Conservation (phyloP, 306 rosid species). For the Vigna nakashimae region DNA sequence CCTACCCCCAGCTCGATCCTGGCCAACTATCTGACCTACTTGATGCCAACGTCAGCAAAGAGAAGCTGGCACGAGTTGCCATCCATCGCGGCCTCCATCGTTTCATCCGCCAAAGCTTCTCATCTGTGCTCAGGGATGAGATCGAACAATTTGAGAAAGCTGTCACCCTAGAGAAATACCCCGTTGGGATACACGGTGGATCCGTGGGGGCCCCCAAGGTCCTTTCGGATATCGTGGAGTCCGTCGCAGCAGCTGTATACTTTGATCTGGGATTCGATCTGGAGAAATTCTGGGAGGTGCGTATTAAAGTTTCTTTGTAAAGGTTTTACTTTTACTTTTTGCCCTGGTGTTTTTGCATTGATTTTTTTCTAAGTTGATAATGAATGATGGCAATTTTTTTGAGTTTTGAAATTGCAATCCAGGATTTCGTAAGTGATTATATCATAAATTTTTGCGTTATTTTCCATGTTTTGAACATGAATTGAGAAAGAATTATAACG, state of each 20-base stretch:
- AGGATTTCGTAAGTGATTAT: too few species aligned
- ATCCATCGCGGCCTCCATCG: slow-evolving; percentile 57
- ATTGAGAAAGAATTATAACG: too few species aligned
- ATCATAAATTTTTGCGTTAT: too few species aligned
- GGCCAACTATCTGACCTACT: slow-evolving; percentile 69
- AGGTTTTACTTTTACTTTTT: too few species aligned
- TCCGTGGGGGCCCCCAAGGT: slow-evolving; percentile 79
- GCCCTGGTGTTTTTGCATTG: too few species aligned
- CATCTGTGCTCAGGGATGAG: slow-evolving; percentile 41
- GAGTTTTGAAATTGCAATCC: too few species aligned
- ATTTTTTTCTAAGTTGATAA: too few species aligned
- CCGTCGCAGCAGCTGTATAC: slow-evolving; percentile 74
- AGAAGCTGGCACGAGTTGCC: slow-evolving; percentile 85
- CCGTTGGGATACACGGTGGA: slow-evolving; percentile 59
- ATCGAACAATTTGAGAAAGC: slow-evolving; percentile 58
- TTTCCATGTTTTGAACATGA: too few species aligned
- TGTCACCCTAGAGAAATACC: slow-evolving; percentile 48
- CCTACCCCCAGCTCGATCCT: slow-evolving; percentile 56
- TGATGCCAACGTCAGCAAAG: slow-evolving; percentile 77
- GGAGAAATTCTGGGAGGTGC: slow-evolving; percentile 69
- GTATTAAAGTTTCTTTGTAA: too few species aligned
- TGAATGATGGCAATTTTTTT: too few species aligned
- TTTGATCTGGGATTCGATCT: slow-evolving; percentile 66
- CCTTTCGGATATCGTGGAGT: slow-evolving; percentile 89
- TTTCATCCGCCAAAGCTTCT: slow-evolving; percentile 53